Evolutionary conservation across 768 basidiomycete genomes (phyloP).

Genomic region (Mycena polygramma): DNA sequence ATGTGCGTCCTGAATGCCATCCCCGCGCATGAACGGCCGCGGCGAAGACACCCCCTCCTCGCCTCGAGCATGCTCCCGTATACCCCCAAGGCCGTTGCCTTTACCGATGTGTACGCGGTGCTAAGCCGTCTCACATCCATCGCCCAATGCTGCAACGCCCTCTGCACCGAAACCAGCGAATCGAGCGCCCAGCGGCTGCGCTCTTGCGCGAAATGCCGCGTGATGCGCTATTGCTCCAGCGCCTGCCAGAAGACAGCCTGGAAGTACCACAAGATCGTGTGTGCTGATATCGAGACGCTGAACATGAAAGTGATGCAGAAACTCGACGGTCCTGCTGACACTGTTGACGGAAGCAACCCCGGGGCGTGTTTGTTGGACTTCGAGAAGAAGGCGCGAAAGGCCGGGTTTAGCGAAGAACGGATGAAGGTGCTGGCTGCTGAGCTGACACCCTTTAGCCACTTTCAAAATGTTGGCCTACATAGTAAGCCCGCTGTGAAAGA

Average conservation of each 20-base stretch:
- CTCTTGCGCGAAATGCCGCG: constrained; percentile 8
- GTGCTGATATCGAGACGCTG: constrained; percentile 1
- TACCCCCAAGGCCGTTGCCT: not conserved
- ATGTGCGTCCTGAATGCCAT: not conserved
- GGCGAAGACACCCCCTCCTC: not conserved
- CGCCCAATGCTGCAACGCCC: constrained; percentile 8
- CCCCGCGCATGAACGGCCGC: not conserved
- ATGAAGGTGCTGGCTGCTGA: constrained; percentile 7
- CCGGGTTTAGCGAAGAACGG: constrained; percentile 1
- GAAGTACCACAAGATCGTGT: constrained; percentile 7
- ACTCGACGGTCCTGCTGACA: not conserved
- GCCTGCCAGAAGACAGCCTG: constrained; percentile 2
- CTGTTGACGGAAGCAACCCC: not conserved
- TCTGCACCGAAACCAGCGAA: constrained; percentile 16
- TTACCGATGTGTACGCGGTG: not conserved
- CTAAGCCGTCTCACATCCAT: not conserved
- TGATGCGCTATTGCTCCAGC: constrained; percentile 16
- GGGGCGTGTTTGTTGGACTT: not conserved
- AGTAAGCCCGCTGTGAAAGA: not conserved
- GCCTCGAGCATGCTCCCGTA: not conserved
- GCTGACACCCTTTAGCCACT: not conserved
- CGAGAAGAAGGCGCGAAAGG: constrained; percentile 15
- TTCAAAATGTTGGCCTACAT: not conserved
- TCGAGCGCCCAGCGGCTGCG: constrained; percentile 3
- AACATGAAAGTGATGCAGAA: not conserved